Evolutionary conservation across 2,329 filamentous ascomycete species (phyloP).

Genomic region (Hirsutella thompsonii): DNA sequence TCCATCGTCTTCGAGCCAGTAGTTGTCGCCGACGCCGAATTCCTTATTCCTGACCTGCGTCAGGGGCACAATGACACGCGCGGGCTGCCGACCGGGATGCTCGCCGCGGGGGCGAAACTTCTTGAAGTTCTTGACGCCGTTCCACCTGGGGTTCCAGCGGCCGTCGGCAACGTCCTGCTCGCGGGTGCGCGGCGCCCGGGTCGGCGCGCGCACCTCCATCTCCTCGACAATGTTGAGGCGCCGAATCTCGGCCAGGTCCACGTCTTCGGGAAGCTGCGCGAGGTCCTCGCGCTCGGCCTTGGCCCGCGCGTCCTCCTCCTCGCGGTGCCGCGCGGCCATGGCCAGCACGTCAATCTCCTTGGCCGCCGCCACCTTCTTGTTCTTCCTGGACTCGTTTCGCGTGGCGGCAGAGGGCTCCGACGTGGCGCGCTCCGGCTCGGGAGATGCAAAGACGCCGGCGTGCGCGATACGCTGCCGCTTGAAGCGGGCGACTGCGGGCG

Average conservation of each 20-base stretch:
- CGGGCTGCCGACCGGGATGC: slow-evolving; percentile 23
- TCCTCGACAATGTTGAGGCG: slow-evolving; percentile 65
- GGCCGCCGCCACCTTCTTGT: no score
- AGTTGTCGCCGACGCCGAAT: slow-evolving; percentile 62
- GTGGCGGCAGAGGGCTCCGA: slow-evolving; percentile 5
- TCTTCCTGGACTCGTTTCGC: slow-evolving; percentile 22
- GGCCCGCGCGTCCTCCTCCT: slow-evolving; percentile 54
- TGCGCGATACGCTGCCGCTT: slow-evolving; percentile 64
- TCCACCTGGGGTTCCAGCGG: slow-evolving; percentile 82
- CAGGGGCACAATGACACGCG: slow-evolving; percentile 53
- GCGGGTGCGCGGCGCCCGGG: slow-evolving; percentile 13
- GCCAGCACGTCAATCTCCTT: slow-evolving; percentile 58
- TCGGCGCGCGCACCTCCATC: slow-evolving; percentile 46
- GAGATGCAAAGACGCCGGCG: slow-evolving; percentile 30
- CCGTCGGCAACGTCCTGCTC: slow-evolving; percentile 40
- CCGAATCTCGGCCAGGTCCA: slow-evolving; percentile 62
- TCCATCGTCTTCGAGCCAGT: slow-evolving; percentile 57
- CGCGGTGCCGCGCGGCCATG: slow-evolving; percentile 44
- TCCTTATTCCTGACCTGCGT: slow-evolving; percentile 59
- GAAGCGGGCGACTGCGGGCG: slow-evolving; percentile 63
- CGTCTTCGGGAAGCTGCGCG: slow-evolving; percentile 42
- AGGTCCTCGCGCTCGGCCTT: slow-evolving; percentile 39
- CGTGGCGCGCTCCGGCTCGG: slow-evolving; percentile 12
- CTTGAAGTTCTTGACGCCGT: slow-evolving; percentile 93
- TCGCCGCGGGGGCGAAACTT: slow-evolving; percentile 57